Conservation (phyloP, 169 alveolate genomes). For the Besnoitia besnoiti region DNA sequence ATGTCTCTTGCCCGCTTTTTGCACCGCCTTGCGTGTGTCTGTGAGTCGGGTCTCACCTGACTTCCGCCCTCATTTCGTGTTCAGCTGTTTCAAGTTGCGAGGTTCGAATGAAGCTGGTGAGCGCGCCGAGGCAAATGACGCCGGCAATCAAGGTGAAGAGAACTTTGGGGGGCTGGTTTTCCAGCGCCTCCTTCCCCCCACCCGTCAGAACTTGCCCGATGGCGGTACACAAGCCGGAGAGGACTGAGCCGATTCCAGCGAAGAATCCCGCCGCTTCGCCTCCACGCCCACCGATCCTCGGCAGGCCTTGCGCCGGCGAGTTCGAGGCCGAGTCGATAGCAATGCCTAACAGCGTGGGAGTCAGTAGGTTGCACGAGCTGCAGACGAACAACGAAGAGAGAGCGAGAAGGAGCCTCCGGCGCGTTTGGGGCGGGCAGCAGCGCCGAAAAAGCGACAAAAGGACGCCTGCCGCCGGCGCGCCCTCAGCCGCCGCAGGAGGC, state of each 20-base stretch:
- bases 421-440: slow-evolving; percentile 15
- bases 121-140: slow-evolving; percentile 34
- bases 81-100: slow-evolving; percentile 48
- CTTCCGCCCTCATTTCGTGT: slow-evolving; percentile 31
- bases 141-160: not conserved
- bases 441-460: not conserved
- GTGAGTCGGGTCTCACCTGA: slow-evolving; percentile 12
- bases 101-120: slow-evolving; percentile 40
- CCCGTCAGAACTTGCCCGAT: not conserved
- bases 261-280: not conserved
- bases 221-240: not conserved
- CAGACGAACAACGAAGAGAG: slow-evolving; percentile 24
- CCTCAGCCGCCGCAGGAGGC: not conserved
- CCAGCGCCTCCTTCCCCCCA: slow-evolving; percentile 20
- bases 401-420: slow-evolving; percentile 6
- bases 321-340: slow-evolving; percentile 38
- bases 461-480: not conserved
- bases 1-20: not conserved
- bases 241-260: not conserved
- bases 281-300: not conserved
- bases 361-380: slow-evolving; percentile 48
- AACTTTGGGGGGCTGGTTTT: slow-evolving; percentile 1
- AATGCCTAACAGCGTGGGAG: slow-evolving; percentile 40
- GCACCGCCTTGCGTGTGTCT: not conserved
- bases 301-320: not conserved